Evolutionary conservation across 441 rosid genomes (phyloP), one percentile per base, ranked within the genome.

Genomic region (Pelargonium exstipulatum): DNA sequence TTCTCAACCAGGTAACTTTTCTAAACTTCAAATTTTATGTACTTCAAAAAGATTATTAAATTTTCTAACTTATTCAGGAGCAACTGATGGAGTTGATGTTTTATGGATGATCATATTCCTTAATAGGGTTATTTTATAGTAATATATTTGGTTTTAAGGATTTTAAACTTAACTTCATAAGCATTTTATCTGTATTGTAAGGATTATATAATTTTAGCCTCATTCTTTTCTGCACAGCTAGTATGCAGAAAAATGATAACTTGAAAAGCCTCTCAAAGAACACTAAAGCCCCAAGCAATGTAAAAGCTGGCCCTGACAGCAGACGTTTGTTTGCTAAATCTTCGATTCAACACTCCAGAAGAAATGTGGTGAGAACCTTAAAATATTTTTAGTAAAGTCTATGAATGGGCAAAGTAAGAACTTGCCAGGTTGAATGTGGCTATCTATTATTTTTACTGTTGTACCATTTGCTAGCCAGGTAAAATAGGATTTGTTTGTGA

Each of bases 331-430:
- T 67, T 24, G 67, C 79, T 49, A 86, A 79, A 80, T 72, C 92
- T 63, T 80, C 82, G n/a, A 65, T 42, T 79, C 85, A 67, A 68
- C 89, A 73, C 66, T 78, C 81, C 66, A 83, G 79, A 79, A 86
- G 84, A 84, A 81, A 79, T 73, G 71, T 75, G 91, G 94, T 91
- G 71, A 87, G 87, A 66, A 73, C 37, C 72, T 64, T 42, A 66
- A 66, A 71, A 37, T 14, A 29, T 70, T 35, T 16, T 62, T 16
- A 16, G 51, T 74, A 57, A 71, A 26, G 68, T 26, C 32, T 22
- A 57, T 71, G 65, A 2, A 63, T 68, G 68, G 67, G 64, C 53
- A n/a, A 66, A 48, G 63, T 29, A 66, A 48, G 73, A 60, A 71
- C 57, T 62, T 64, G 16, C 9, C 22, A 65, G 65, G 64, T 61